Base-by-base conservation (phyloP, 306 rosid species). In the Geum urbanum region DNA sequence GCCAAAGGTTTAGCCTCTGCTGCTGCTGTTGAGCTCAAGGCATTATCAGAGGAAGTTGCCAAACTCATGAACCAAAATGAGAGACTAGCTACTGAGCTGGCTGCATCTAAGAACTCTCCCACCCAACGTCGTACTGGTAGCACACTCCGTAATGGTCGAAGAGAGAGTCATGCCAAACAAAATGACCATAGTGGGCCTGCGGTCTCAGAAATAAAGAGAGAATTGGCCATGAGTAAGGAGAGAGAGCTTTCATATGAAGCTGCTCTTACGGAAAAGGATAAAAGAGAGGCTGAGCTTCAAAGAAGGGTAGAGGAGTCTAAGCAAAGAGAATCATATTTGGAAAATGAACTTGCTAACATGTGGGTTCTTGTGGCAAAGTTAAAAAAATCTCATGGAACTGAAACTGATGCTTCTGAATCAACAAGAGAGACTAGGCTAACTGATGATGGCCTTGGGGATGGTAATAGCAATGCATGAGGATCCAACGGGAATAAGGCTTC, bases 11-110 rank as follows among this genome's bases (percentile, higher is more conserved):
- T 95, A 62, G 99, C 99, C 62, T 95, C 99, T 44, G 99, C 99
- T 69, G 99, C 99, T n/a, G 99, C 97, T 6, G 97, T 91, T 67
- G 99, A 95, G 82, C 96, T 95, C 55, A 95, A 95, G 84, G 97
- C 97, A 70, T 76, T 95, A 58, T 86, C 99, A 20, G 99, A 91
- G 85, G 99, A 95, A 84, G 96, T 95, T 65, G 78, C 99, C 65
- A 95, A 95, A 79, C 95, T 89, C 66, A 91, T 91, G 99, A 91
- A 83, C 75, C 89, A 91, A 43, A 95, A 91, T 11, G 99, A 91
- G 72, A 91, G 82, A 75, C 83, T 89, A 37, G 77, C 88, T 35
- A 80, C 91, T 13, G 97, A 95, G 73, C 86, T 87, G 58, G 85
- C 92, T 2, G 79, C 91, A 50, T 82, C 92, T 43, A 91, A 89